Evolutionary conservation across 108 stramenopile species (phyloP).

Genomic region (Aureococcus anophagefferens): DNA sequence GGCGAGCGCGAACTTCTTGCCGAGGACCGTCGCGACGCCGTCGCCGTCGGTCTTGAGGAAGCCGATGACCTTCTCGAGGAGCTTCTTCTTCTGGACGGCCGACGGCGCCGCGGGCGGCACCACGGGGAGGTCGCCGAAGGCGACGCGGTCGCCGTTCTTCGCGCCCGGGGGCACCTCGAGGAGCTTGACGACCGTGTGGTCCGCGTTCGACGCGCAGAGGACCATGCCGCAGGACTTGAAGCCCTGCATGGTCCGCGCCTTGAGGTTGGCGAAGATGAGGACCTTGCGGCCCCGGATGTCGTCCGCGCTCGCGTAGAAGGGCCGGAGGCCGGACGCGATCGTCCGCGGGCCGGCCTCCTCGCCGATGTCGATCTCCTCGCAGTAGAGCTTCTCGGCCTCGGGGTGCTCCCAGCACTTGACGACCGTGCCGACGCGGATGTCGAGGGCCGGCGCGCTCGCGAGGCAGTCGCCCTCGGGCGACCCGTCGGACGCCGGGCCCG

Average conservation of each 20-base stretch:
- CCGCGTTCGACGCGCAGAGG: slow-evolving; percentile 68
- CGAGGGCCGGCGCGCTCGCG: not conserved
- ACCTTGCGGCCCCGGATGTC: slow-evolving; percentile 74
- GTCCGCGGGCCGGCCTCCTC: slow-evolving; percentile 65
- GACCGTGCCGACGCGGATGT: slow-evolving; percentile 53
- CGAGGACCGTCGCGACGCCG: no score
- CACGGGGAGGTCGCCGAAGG: slow-evolving; percentile 70
- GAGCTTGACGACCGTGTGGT: slow-evolving; percentile 70
- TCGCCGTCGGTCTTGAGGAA: no score
- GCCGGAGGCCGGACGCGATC: slow-evolving; percentile 78
- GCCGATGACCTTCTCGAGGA: slow-evolving; percentile 54
- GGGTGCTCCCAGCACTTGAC: slow-evolving; percentile 91
- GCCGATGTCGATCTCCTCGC: slow-evolving; percentile 93
- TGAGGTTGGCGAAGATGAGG: slow-evolving; percentile 90
- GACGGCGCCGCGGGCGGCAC: slow-evolving; percentile 62
- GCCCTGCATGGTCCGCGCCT: slow-evolving; percentile 86
- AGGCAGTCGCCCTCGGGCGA: not conserved
- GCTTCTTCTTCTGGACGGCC: slow-evolving; percentile 93
- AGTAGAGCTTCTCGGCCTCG: slow-evolving; percentile 89
- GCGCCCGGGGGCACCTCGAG: slow-evolving; percentile 85
- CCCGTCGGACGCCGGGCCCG: not conserved
- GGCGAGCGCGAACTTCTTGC: no score
- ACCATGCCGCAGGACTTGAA: slow-evolving; percentile 97
- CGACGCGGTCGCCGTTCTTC: slow-evolving; percentile 74
- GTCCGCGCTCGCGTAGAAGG: slow-evolving; percentile 72